phyloP scores from a whole-genome alignment of 169 alveolate genomes.

The Plasmodium fragile region DNA sequence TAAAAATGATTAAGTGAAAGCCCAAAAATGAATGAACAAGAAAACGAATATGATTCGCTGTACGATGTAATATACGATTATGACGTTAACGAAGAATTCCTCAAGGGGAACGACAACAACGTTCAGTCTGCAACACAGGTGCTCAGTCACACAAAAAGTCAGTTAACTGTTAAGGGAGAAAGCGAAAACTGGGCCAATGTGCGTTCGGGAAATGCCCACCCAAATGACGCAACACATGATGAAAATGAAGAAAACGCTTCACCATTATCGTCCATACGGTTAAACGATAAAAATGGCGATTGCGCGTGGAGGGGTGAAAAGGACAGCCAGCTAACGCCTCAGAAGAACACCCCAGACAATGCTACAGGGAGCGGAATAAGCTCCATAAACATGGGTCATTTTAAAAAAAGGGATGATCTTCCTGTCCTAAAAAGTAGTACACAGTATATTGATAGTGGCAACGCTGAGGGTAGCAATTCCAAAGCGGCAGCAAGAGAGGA shows the following conservation, averaged over 20 bases:
- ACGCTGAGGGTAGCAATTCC: neutral
- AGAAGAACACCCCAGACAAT: neutral
- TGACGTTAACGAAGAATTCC: slow-evolving; percentile 36
- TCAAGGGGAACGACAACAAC: slow-evolving; percentile 5
- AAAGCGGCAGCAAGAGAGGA: neutral
- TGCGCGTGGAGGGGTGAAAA: neutral
- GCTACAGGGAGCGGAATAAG: neutral
- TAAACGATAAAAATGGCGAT: neutral
- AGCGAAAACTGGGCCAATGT: neutral
- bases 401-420: neutral
- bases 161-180: slow-evolving; percentile 14
- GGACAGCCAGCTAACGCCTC: neutral
- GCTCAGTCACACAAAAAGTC: slow-evolving; percentile 6
- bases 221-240: neutral
- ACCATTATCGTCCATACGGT: neutral
- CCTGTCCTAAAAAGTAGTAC: neutral
- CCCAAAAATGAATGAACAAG: slow-evolving; percentile 63
- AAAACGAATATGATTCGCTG: slow-evolving; percentile 55
- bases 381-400: neutral
- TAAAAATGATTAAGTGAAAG: slow-evolving; percentile 6
- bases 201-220: neutral
- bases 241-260: neutral
- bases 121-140: neutral
- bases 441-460: neutral
- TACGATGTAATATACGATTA: slow-evolving; percentile 69